Evolutionary conservation across 352 stramenopile genomes (phyloP).

Genomic region (Phytophthora sojae): DNA sequence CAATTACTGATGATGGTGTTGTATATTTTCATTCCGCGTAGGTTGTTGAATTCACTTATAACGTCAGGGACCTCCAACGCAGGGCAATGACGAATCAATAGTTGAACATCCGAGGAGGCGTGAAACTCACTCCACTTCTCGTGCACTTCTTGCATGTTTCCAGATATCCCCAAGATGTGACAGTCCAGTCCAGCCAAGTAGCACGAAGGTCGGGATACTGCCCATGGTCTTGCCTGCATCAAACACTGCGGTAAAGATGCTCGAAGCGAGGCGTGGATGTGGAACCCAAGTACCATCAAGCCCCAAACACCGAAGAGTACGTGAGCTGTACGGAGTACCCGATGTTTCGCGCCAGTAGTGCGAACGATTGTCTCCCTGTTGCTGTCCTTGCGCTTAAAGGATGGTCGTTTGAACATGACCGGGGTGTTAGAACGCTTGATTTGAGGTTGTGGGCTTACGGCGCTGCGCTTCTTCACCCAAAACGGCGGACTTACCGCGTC

Average conservation of each 20-base stretch:
- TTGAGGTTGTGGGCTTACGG: no score
- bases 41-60: slow-evolving; percentile 26
- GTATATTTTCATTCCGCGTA: slow-evolving; percentile 45
- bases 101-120: slow-evolving; percentile 16
- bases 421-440: no score
- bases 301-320: background rate
- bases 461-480: no score
- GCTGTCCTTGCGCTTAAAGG: background rate
- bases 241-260: slow-evolving; percentile 13
- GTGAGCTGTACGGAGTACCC: background rate
- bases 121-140: slow-evolving; percentile 31
- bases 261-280: slow-evolving; percentile 10
- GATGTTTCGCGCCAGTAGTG: background rate
- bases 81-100: slow-evolving; percentile 44
- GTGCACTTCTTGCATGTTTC: slow-evolving; percentile 17
- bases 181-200: slow-evolving; percentile 41
- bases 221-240: slow-evolving; percentile 36
- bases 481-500: background rate
- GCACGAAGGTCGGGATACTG: slow-evolving; percentile 27
- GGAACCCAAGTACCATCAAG: slow-evolving; percentile 15
- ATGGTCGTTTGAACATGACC: no score
- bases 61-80: slow-evolving; percentile 21
- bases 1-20: slow-evolving; percentile 42
- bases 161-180: slow-evolving; percentile 13
- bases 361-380: background rate